Conservation (phyloP, 108 stramenopile species). For the Cylindrotheca fusiformis region DNA sequence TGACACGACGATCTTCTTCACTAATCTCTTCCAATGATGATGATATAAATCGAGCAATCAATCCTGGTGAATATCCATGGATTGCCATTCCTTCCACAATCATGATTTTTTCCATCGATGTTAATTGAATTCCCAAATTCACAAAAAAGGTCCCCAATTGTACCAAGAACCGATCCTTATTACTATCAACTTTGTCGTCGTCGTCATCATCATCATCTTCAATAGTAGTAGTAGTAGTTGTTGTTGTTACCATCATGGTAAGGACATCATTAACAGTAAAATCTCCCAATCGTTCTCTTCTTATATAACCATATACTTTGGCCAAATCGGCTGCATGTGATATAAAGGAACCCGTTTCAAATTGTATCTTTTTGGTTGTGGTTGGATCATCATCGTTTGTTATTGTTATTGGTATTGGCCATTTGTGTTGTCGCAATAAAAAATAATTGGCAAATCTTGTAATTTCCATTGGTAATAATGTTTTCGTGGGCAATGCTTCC, state of each 20-base stretch:
- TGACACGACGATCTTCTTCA: background rate
- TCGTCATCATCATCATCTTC: constrained; percentile 11
- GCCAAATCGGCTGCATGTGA: constrained; percentile 17
- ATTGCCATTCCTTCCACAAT: constrained; percentile 26
- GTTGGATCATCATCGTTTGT: constrained; percentile 17
- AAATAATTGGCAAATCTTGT: constrained; percentile 6
- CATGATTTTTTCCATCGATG: constrained; percentile 17
- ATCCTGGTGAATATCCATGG: constrained; percentile 15
- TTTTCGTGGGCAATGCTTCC: constrained; percentile 8
- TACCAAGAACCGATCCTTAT: constrained; percentile 1
- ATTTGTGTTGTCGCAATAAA: constrained; percentile 4
- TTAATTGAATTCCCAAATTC: constrained; percentile 8
- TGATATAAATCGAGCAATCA: constrained; percentile 26
- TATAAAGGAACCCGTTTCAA: constrained; percentile 26
- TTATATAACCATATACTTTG: constrained; percentile 3
- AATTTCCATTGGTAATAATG: constrained; percentile 9
- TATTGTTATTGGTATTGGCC: constrained; percentile 12
- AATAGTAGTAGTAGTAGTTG: too few relatives aligned
- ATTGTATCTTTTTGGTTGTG: background rate
- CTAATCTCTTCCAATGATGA: constrained; percentile 4
- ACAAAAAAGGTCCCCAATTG: constrained; percentile 12
- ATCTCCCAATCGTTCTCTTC: constrained; percentile 12
- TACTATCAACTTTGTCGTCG: background rate
- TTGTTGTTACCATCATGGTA: too few relatives aligned
- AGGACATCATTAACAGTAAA: constrained; percentile 8